Percentiles rank a stretch among this genome's conserved stretches.
These are phyloP conservation scores for Ogataea pilisensis DNA, from an alignment of 805 yeast genomes.

Conservation along the genomic window DNA sequence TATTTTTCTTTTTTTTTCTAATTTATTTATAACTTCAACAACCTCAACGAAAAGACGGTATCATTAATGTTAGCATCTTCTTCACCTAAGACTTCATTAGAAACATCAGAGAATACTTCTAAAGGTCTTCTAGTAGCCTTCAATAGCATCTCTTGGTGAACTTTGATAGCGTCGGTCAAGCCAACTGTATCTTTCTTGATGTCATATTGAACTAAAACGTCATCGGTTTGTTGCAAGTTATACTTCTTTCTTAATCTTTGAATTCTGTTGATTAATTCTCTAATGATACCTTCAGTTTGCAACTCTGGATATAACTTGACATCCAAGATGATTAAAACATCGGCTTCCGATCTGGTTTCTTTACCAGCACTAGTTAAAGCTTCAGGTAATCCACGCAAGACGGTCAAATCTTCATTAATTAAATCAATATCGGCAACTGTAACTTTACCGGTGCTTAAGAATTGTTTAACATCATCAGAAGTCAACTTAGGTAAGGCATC, in stretches of 20 bases:
- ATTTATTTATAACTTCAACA: slow-evolving; percentile 53
- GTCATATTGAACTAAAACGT: slow-evolving; percentile 80
- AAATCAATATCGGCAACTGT: slow-evolving; percentile 87
- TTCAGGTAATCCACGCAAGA: slow-evolving; percentile 83
- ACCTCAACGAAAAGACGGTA: slow-evolving; percentile 71
- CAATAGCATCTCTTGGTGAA: slow-evolving; percentile 63
- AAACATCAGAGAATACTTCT: slow-evolving; percentile 42
- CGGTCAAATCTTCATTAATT: slow-evolving; percentile 83
- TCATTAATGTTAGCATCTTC: slow-evolving; percentile 86
- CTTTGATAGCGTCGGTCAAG: slow-evolving; percentile 54
- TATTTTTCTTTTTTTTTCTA: neutral
- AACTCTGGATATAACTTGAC: slow-evolving; percentile 83
- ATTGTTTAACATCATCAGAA: slow-evolving; percentile 77
- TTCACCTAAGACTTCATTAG: slow-evolving; percentile 60
- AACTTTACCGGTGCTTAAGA: slow-evolving; percentile 66
- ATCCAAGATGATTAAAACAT: slow-evolving; percentile 86
- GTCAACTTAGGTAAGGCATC: slow-evolving; percentile 82
- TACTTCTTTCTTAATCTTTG: slow-evolving; percentile 97
- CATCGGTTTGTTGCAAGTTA: slow-evolving; percentile 92
- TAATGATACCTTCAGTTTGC: slow-evolving; percentile 90
- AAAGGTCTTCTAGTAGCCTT: slow-evolving; percentile 74
- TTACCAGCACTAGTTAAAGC: slow-evolving; percentile 60
- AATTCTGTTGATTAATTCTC: slow-evolving; percentile 94
- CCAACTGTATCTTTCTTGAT: slow-evolving; percentile 66
- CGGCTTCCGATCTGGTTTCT: slow-evolving; percentile 84